Percentiles rank a stretch among this genome's conserved stretches.
These are phyloP conservation scores for Schrenkiella parvula DNA, from an alignment of 345 rosid species.

Conservation along the genomic window DNA sequence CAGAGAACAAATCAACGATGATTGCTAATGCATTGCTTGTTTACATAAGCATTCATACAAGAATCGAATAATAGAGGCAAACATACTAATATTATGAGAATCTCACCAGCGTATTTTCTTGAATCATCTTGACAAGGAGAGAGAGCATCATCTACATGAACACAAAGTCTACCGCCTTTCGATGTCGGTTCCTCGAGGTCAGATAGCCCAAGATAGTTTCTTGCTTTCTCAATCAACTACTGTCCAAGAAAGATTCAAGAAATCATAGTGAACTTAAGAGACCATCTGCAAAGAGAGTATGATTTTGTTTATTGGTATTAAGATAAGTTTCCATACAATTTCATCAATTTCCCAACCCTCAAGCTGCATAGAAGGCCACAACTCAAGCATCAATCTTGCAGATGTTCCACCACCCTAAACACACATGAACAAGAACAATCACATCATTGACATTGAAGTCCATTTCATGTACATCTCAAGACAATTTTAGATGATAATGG, in stretches of 20 bases:
- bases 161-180: constrained; percentile 48
- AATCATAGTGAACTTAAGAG: background rate
- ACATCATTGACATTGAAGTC: background rate
- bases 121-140: constrained; percentile 31
- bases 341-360: constrained; percentile 75
- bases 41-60: background rate
- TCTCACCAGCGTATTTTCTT: constrained; percentile 58
- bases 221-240: constrained; percentile 64
- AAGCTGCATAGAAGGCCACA: constrained; percentile 72
- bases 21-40: constrained; percentile 43
- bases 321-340: constrained; percentile 40
- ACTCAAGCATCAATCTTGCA: constrained; percentile 68
- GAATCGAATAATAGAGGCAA: background rate
- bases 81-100: background rate
- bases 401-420: constrained; percentile 85
- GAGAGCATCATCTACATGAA: constrained; percentile 61
- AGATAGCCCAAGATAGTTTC: constrained; percentile 59
- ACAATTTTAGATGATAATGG: background rate
- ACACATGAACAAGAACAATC: background rate
- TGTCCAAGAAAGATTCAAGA: constrained; percentile 15
- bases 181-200: constrained; percentile 52
- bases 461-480: background rate
- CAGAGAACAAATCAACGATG: constrained; percentile 60
- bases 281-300: background rate
- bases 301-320: background rate